Conservation (phyloP, 2,329 filamentous ascomycete species). For the Trichoderma semiorbis region DNA sequence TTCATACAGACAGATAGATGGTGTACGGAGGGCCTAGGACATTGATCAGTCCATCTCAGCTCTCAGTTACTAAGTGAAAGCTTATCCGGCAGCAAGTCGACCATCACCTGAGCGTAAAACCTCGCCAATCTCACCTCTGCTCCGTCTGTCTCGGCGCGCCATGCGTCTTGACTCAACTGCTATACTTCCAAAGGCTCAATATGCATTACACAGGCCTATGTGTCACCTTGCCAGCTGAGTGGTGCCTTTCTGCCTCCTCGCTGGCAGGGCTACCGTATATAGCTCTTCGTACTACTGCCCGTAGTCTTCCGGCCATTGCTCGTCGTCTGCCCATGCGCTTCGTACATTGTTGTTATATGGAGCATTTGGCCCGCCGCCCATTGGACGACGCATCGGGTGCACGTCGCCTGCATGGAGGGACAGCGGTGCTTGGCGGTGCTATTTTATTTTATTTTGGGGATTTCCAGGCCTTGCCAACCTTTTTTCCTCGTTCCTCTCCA, state of each 20-base stretch:
- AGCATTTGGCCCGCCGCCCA: background rate
- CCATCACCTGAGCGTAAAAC: background rate
- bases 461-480: background rate
- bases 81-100: background rate
- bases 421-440: slow-evolving; percentile 2
- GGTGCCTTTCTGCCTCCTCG: background rate
- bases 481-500: background rate
- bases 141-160: background rate
- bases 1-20: background rate
- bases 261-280: background rate
- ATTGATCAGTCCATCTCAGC: background rate
- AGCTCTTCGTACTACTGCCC: background rate
- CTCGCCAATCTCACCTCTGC: background rate
- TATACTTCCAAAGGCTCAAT: background rate
- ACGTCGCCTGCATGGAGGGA: slow-evolving; percentile 8
- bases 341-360: background rate
- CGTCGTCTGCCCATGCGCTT: background rate
- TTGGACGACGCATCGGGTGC: slow-evolving; percentile 3
- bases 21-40: background rate
- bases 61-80: background rate
- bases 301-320: background rate
- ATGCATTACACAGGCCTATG: background rate
- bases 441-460: slow-evolving; percentile 2
- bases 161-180: background rate
- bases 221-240: background rate